Conservation (phyloP, 345 rosid species). For the Carallia brachiata region DNA sequence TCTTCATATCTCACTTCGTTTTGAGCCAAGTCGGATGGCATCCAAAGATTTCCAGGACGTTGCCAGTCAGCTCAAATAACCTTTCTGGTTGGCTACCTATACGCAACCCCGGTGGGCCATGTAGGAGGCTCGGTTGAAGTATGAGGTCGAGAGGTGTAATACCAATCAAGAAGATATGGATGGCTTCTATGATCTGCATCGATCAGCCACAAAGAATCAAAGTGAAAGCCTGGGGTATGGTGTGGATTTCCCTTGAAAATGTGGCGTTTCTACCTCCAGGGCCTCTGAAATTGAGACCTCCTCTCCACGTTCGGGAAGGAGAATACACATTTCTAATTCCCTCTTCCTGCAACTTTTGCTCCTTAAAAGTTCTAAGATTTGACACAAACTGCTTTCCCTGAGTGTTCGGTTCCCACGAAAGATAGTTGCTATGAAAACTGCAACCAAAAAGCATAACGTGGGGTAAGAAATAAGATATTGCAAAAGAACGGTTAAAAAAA, state of each 20-base stretch:
- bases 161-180: constrained; percentile 91
- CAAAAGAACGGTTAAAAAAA: neutral
- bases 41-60: constrained; percentile 45
- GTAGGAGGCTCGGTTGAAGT: constrained; percentile 19
- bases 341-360: constrained; percentile 57
- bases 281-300: constrained; percentile 41
- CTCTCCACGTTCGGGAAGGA: constrained; percentile 46
- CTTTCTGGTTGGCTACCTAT: constrained; percentile 23
- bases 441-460: constrained; percentile 16
- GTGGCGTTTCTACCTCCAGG: constrained; percentile 39
- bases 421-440: constrained; percentile 90
- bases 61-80: constrained; percentile 29
- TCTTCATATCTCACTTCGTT: constrained; percentile 30
- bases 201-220: constrained; percentile 62
- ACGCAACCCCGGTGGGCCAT: constrained; percentile 16
- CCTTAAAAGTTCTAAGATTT: constrained; percentile 76
- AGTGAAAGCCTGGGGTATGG: constrained; percentile 36
- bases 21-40: constrained; percentile 36
- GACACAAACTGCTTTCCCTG: constrained; percentile 77
- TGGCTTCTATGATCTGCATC: constrained; percentile 70
- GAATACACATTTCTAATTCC: constrained; percentile 42
- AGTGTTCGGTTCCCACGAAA: constrained; percentile 81
- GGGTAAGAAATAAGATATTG: neutral
- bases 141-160: constrained; percentile 54
- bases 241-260: constrained; percentile 49